These are phyloP conservation scores for Cenococcum geophilum DNA, from an alignment of 495 filamentous ascomycete species.

Conservation along the genomic window DNA sequence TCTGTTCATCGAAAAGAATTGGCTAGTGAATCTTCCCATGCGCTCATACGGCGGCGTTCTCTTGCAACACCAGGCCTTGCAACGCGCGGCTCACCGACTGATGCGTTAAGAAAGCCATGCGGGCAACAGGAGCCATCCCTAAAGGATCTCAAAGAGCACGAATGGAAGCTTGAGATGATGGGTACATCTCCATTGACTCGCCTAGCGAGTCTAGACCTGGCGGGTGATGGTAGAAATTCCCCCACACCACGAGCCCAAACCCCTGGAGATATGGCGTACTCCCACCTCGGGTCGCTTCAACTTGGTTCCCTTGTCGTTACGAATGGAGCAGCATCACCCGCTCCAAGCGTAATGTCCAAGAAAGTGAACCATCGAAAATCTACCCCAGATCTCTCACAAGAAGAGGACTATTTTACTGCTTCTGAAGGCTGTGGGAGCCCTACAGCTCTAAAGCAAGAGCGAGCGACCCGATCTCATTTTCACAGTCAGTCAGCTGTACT, in stretches of 20 bases:
- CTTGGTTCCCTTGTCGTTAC: conserved; percentile 38
- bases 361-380: conserved; percentile 9
- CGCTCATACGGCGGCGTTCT: conserved; percentile 30
- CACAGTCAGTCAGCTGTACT: conserved; percentile 21
- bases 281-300: conserved; percentile 32
- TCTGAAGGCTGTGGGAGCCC: conserved; percentile 20
- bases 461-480: not conserved
- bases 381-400: conserved; percentile 10
- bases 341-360: conserved; percentile 25
- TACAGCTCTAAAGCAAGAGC: not conserved
- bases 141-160: not conserved
- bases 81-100: conserved; percentile 29
- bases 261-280: conserved; percentile 35
- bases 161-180: conserved; percentile 28
- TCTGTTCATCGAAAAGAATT: not conserved
- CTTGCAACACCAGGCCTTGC: conserved; percentile 34
- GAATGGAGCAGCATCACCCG: conserved; percentile 39
- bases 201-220: conserved; percentile 30
- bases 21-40: conserved; percentile 16
- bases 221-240: conserved; percentile 23
- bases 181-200: conserved; percentile 20
- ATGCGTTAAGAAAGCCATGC: conserved; percentile 24
- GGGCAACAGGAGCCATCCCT: conserved; percentile 20
- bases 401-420: conserved; percentile 34
- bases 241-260: conserved; percentile 30